phyloP scores from a whole-genome alignment of 305 asterid species.

The Fraxinus floribunda region DNA sequence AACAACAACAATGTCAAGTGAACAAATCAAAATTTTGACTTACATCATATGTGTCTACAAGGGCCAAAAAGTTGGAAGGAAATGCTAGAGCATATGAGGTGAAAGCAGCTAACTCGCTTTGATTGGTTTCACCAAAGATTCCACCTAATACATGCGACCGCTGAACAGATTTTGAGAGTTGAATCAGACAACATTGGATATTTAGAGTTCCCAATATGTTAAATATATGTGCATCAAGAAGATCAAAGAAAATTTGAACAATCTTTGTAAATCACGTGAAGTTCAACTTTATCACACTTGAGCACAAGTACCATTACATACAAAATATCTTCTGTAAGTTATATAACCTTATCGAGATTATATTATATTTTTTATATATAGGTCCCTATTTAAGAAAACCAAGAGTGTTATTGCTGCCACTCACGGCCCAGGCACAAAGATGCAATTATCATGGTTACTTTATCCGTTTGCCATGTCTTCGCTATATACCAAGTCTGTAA shows the following conservation, averaged over 20 bases:
- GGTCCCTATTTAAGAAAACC: neutral
- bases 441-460: neutral
- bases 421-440: neutral
- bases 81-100: constrained; percentile 86
- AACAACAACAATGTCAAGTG: constrained; percentile 20
- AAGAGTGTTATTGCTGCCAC: neutral
- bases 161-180: constrained; percentile 47
- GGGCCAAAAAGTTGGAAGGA: constrained; percentile 78
- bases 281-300: neutral
- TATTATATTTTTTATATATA: too few relatives aligned
- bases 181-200: constrained; percentile 29
- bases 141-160: constrained; percentile 61
- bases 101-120: constrained; percentile 86
- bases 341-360: neutral
- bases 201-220: constrained; percentile 9
- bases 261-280: constrained; percentile 13
- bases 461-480: neutral
- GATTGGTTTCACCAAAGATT: constrained; percentile 80
- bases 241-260: constrained; percentile 17
- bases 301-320: neutral
- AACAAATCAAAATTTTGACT: constrained; percentile 31
- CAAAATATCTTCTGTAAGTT: neutral
- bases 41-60: constrained; percentile 94
- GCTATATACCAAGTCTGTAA: neutral
- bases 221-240: neutral